Evolutionary conservation across 2,329 filamentous ascomycete species (phyloP), one percentile per base, ranked within the genome.

Genomic region (Magnaporthiopsis incrustans): DNA sequence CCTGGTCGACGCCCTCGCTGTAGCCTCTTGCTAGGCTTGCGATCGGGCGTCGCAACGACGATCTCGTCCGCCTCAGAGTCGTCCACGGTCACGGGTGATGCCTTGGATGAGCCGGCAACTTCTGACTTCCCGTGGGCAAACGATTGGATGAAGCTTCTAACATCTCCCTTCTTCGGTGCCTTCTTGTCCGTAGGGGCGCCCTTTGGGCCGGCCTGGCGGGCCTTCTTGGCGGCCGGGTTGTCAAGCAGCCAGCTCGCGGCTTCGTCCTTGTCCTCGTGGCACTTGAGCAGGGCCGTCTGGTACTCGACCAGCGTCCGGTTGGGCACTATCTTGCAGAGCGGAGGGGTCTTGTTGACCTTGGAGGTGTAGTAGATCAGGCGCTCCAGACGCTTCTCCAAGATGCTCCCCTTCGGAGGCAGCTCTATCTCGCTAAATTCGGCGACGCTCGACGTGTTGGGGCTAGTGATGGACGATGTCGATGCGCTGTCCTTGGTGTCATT

Each of bases 1-100:
- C 58, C 62, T 38, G 67, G 61, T 38, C 59, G 64, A 57, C 71
- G 68, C 25, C 69, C 69, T 26, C 57, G 71, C 67, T 60, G 75
- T 71, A 67, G 73, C 69, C 22, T 74, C 35, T 65, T 63, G 57
- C n/a, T 26, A 22, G 38, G 38, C 26, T 27, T 57, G 38, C 15
- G n/a, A 59, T 60, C 32, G 26, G 57, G 65, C 56, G 56, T 32
- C 32, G 57, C 50, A 18, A 26, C 44, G 12, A 62, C 27, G 7
- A 57, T 30, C 26, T 26, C 50, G 22, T 56, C 61, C 6, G 15
- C 26, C 12, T 62, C 61, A 11, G 38, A 53, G 25, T 62, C 60
- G 1, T 35, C 53, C 58, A 32, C 58, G 18, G 26, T 35, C 58
- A 32, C 8, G 15, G 58, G 32, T 58, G 57, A 30, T 27, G 25